Evolutionary conservation across 169 alveolate genomes (phyloP).

Genomic region (Plasmodium billcollinsi): DNA sequence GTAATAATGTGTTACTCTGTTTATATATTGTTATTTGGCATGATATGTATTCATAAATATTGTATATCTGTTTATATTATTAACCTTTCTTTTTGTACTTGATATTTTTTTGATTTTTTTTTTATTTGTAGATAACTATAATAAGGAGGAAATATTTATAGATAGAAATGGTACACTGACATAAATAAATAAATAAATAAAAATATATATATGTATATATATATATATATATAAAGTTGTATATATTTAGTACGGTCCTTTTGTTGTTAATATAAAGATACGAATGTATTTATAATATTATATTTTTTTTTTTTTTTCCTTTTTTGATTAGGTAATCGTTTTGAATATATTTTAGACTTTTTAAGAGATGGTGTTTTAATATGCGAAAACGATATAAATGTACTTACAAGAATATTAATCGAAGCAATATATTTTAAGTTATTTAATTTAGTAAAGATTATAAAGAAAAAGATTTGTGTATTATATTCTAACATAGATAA

Average conservation of each 20-base stretch:
- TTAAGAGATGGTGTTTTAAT: slow-evolving; percentile 56
- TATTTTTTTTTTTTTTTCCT: background rate
- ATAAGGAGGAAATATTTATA: slow-evolving; percentile 67
- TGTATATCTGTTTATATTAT: slow-evolving; percentile 1
- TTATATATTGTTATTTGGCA: no score
- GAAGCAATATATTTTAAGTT: slow-evolving; percentile 74
- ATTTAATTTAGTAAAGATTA: slow-evolving; percentile 40
- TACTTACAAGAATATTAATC: slow-evolving; percentile 44
- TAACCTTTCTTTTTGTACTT: no score
- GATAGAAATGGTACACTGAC: slow-evolving; percentile 44
- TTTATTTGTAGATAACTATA: slow-evolving; percentile 23
- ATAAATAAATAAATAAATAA: background rate
- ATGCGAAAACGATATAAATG: slow-evolving; percentile 68
- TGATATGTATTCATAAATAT: background rate
- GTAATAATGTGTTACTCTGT: no score
- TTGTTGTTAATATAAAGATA: background rate
- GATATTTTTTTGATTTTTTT: background rate
- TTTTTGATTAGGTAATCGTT: slow-evolving; percentile 28
- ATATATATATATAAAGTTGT: slow-evolving; percentile 3
- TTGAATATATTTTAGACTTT: slow-evolving; percentile 56
- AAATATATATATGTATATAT: background rate
- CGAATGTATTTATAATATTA: background rate
- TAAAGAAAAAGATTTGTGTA: slow-evolving; percentile 42
- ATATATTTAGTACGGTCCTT: background rate
- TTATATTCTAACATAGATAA: slow-evolving; percentile 47